Evolutionary conservation across 345 rosid genomes (phyloP).

Genomic region (Arabidopsis arenosa): DNA sequence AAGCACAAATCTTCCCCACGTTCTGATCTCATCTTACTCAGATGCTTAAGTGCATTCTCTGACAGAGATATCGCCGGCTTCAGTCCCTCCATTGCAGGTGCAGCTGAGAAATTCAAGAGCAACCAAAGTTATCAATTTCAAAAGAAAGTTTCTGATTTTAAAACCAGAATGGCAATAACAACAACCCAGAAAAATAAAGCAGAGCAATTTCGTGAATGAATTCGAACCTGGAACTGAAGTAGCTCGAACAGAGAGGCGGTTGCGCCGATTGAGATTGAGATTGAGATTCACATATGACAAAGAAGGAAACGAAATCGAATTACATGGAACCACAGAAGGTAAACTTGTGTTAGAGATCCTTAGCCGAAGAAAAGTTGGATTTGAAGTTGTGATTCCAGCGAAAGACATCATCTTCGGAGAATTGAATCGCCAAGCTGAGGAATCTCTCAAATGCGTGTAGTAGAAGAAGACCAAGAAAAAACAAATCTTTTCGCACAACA

Average conservation of each 20-base stretch:
- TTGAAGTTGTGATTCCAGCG: slow-evolving; percentile 46
- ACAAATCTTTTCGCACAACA: slow-evolving; percentile 14
- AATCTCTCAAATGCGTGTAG: slow-evolving; percentile 15
- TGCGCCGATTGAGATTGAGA: slow-evolving; percentile 53
- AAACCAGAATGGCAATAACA: neutral
- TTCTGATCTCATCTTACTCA: slow-evolving; percentile 80
- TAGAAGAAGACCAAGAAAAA: neutral
- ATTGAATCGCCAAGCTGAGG: neutral
- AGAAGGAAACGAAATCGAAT: slow-evolving; percentile 52
- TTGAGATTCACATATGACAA: slow-evolving; percentile 47
- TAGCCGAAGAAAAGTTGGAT: slow-evolving; percentile 43
- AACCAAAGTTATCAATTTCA: slow-evolving; percentile 14
- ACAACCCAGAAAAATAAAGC: neutral
- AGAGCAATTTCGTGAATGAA: slow-evolving; percentile 17
- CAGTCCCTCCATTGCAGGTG: slow-evolving; percentile 59
- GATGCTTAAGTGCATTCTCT: slow-evolving; percentile 77
- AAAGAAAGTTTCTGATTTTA: neutral
- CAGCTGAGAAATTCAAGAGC: slow-evolving; percentile 45
- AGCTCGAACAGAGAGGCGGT: slow-evolving; percentile 59
- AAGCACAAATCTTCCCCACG: slow-evolving; percentile 77
- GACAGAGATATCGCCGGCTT: slow-evolving; percentile 80
- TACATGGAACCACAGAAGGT: slow-evolving; percentile 23
- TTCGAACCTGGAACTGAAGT: slow-evolving; percentile 58
- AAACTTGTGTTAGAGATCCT: slow-evolving; percentile 30
- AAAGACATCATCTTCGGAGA: slow-evolving; percentile 49